Evolutionary conservation across 352 stramenopile genomes (phyloP), one percentile per base, ranked within the genome.

Genomic region (Globisporangium spiculum): DNA sequence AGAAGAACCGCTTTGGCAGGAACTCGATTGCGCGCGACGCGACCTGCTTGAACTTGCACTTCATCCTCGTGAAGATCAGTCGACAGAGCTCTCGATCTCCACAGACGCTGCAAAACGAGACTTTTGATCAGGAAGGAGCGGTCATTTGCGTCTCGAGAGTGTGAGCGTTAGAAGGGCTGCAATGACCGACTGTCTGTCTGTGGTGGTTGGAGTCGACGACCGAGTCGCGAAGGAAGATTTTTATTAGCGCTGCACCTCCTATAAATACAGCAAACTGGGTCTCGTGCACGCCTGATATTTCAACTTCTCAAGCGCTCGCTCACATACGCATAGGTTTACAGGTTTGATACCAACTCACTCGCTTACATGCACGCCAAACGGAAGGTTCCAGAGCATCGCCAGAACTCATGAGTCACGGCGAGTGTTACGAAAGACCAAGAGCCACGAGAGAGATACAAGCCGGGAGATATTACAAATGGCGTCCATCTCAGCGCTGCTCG

Each of bases 21-120:
- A 92, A 89, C 71, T 90, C 84, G 52, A 92, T 89, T 1, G 83
- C 74, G 3, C 63, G 68, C 8, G 79, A 62, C 16, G 74, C 62
- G 12, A 83, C 61, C 48, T 62, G 61, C 30, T 59, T 60, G 10
- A 81, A 64, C 14, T 73, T 73, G 62, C 76, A 76, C 71, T 83
- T 90, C 84, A 92, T 92, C 12, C 26, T 52, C 2, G 12, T n/a
- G 12, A 26, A 10, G 26, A 24, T n/a, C 5, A 48, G 38, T 38
- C 26, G 36, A 44, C 36, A 57, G 58, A 27, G n/a, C 27, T n/a
- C 22, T 20, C 55, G 48, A 16, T 8, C 27, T 26, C 22, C 44
- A 22, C 18, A 5, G 54, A 59, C 38, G 50, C 32, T 34, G 50
- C 22, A 34, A 50, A 48, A 53, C 30, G 65, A 26, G 24, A 4